Conservation (phyloP, 345 rosid genomes). For the Eutrema heterophyllum region DNA sequence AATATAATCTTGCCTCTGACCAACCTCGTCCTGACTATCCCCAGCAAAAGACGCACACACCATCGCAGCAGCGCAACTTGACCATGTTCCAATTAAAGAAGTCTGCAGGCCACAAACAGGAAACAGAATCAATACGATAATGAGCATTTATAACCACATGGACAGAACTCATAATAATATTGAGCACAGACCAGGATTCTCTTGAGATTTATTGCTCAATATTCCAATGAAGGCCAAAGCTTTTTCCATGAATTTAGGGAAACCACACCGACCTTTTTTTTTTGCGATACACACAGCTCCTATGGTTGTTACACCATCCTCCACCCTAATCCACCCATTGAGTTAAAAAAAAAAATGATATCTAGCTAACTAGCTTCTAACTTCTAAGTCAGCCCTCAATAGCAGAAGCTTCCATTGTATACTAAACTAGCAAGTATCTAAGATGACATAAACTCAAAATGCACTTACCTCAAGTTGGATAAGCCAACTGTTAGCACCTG, state of each 20-base stretch:
- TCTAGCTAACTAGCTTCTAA: not conserved
- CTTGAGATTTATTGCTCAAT: conserved; percentile 67
- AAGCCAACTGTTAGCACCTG: conserved; percentile 82
- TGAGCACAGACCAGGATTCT: conserved; percentile 63
- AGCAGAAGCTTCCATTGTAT: not conserved
- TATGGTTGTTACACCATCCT: conserved; percentile 70
- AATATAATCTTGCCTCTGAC: not conserved
- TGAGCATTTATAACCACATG: not conserved
- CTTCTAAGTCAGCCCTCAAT: not conserved
- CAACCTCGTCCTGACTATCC: conserved; percentile 64
- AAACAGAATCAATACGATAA: not conserved
- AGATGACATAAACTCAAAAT: not conserved
- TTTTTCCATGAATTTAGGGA: conserved; percentile 74
- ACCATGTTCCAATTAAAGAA: conserved; percentile 95
- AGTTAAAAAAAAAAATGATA: not conserved
- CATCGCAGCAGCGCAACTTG: conserved; percentile 85
- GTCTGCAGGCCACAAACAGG: conserved; percentile 41
- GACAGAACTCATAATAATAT: not conserved
- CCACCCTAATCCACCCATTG: conserved; percentile 57
- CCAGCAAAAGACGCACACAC: conserved; percentile 82
- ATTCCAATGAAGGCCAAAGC: conserved; percentile 65
- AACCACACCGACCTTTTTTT: conserved; percentile 60
- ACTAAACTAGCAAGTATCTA: not conserved
- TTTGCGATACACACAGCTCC: conserved; percentile 63
- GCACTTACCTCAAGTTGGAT: conserved; percentile 74